Evolutionary conservation across 73 alveolate species (phyloP), one percentile per base, ranked within the genome.

Genomic region (Diophrys appendiculata): DNA sequence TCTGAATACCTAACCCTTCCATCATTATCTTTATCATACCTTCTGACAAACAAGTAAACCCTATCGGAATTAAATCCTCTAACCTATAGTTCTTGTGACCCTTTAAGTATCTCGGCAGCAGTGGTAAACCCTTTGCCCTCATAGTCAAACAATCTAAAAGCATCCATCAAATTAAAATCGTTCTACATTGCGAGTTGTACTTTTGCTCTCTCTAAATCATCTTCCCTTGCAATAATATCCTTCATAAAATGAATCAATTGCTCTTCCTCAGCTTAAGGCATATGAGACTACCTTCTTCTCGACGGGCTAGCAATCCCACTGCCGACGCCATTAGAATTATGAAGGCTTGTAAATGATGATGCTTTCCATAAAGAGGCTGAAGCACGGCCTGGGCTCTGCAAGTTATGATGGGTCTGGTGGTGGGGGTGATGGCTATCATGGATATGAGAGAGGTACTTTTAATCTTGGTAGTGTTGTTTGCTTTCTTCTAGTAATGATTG

Each of bases 121-220:
- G 90, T 68, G 11, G 92, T 79, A 31, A 72, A 77, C 32, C 94
- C 96, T 65, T 64, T 84, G 54, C 91, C 95, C 53, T 88, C 86
- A 18, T 65, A 32, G 75, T 92, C 97, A 82, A 94, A 94, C 3
- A 92, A 81, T 73, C 92, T 86, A 75, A 92, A 94, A 35, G 97
- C 97, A 80, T 94, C 98, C 54, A 90, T 94, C 24, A 92, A 77
- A 77, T 92, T 94, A 83, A 94, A 94, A 80, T 94, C 98, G 13
- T 92, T 71, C 30, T 93, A 78, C 54, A 80, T 60, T 29, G 96
- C 74, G 43, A 94, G 84, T 43, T 90, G 92, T 23, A 81, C 82
- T 79, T 84, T 92, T 22, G 76, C 83, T 60, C 90, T 70, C 77
- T 94, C 98, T 14, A 94, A 23, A 11, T 70, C 78, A 25, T 26